Evolutionary conservation across 495 filamentous ascomycete genomes (phyloP).

Genomic region (Lasiosphaeria hispida): DNA sequence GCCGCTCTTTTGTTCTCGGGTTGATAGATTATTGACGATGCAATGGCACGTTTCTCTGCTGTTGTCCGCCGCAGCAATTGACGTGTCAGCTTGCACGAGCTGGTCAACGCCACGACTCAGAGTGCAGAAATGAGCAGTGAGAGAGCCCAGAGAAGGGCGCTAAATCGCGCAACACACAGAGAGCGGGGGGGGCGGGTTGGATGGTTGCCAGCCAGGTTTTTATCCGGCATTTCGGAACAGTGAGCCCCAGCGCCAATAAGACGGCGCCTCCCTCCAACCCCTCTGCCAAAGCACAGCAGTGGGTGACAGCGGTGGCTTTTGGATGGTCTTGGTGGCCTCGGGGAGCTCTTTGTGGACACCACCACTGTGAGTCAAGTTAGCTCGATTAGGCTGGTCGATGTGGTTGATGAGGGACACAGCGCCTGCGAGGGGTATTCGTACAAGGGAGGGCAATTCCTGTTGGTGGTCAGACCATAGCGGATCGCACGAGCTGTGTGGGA

Average conservation of each 20-base stretch:
- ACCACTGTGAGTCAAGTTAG: background rate
- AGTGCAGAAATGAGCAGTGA: background rate
- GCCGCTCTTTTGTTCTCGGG: background rate
- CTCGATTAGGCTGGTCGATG: constrained; percentile 21
- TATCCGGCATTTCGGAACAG: constrained; percentile 24
- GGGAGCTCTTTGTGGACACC: too few relatives aligned
- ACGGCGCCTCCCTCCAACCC: background rate
- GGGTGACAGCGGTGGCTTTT: too few relatives aligned
- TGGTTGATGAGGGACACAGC: constrained; percentile 3
- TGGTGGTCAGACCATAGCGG: too few relatives aligned
- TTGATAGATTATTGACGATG: constrained; percentile 6
- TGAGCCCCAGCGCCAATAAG: constrained; percentile 13
- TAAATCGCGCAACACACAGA: constrained; percentile 26
- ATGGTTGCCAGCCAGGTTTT: constrained; percentile 4
- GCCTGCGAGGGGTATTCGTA: constrained; percentile 11
- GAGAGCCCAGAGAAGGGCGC: constrained; percentile 2
- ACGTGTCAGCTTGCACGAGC: constrained; percentile 3
- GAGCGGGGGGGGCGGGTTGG: constrained; percentile 10
- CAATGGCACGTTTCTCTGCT: constrained; percentile 18
- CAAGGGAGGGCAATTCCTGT: background rate
- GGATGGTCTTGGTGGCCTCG: too few relatives aligned
- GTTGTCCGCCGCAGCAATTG: background rate
- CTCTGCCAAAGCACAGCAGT: too few relatives aligned
- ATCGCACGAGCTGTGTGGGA: background rate
- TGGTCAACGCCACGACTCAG: background rate